Conservation (phyloP, 805 yeast species). For the Pichia occidentalis region DNA sequence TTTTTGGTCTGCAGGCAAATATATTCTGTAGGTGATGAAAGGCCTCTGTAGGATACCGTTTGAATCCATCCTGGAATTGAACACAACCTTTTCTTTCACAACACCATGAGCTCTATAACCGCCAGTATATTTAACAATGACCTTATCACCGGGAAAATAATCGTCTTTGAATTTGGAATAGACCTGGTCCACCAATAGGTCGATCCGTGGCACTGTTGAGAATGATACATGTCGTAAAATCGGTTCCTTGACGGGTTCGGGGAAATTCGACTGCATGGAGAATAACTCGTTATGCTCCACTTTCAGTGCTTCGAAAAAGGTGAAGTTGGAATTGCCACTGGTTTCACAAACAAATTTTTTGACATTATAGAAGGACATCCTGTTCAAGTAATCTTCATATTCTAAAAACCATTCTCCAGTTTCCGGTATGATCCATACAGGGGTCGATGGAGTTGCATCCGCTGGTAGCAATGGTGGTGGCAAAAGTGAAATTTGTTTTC, state of each 20-base stretch:
- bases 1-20: slow-evolving; percentile 32
- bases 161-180: slow-evolving; percentile 71
- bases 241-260: slow-evolving; percentile 88
- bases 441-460: slow-evolving; percentile 45
- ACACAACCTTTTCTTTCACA: slow-evolving; percentile 82
- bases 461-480: slow-evolving; percentile 50
- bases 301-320: slow-evolving; percentile 81
- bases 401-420: slow-evolving; percentile 83
- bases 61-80: slow-evolving; percentile 42
- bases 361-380: slow-evolving; percentile 66
- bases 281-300: slow-evolving; percentile 60
- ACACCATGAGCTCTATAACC: slow-evolving; percentile 44
- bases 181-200: slow-evolving; percentile 80
- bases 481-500: slow-evolving; percentile 59
- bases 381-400: slow-evolving; percentile 67
- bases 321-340: slow-evolving; percentile 86
- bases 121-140: slow-evolving; percentile 46
- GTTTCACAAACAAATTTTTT: slow-evolving; percentile 91
- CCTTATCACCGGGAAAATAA: slow-evolving; percentile 87
- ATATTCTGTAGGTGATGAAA: slow-evolving; percentile 64
- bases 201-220: slow-evolving; percentile 73
- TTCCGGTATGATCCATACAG: slow-evolving; percentile 75
- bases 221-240: slow-evolving; percentile 81
- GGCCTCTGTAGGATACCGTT: slow-evolving; percentile 34
- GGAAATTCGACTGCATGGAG: slow-evolving; percentile 74